Conservation (phyloP, 1,284 basidiomycete species). For the Filobasidium uniguttulatum region DNA sequence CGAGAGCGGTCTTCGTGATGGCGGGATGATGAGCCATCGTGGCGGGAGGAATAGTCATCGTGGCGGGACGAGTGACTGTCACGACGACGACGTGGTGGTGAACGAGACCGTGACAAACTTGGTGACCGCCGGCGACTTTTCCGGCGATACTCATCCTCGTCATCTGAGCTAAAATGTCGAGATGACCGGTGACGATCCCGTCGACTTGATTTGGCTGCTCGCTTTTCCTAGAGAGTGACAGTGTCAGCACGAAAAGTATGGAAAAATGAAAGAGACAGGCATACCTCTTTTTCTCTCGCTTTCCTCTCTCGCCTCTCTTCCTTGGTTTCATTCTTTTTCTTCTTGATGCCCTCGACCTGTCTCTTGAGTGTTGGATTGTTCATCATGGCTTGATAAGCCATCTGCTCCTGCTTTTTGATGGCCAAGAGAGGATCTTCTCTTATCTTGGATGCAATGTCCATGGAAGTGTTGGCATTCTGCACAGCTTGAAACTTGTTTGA, state of each 20-base stretch:
- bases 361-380: slow-evolving; percentile 79
- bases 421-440: slow-evolving; percentile 89
- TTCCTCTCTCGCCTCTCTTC: slow-evolving; percentile 47
- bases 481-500: slow-evolving; percentile 83
- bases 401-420: slow-evolving; percentile 96
- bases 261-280: slow-evolving; percentile 2
- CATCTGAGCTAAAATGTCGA: background rate
- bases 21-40: no score
- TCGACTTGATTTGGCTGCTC: slow-evolving; percentile 18
- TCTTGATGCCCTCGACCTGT: slow-evolving; percentile 60
- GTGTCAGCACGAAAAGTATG: background rate
- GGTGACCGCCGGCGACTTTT: background rate
- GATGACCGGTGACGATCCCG: background rate
- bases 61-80: no score
- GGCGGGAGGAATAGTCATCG: no score
- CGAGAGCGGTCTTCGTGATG: no score
- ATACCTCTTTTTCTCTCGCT: slow-evolving; percentile 45
- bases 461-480: slow-evolving; percentile 79
- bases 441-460: slow-evolving; percentile 83
- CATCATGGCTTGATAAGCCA: slow-evolving; percentile 75
- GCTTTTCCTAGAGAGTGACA: slow-evolving; percentile 24
- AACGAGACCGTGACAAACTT: background rate
- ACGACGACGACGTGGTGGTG: no score
- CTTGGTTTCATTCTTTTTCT: slow-evolving; percentile 45
- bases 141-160: no score